A percentile compares a stretch with the other conserved stretches of the same genome.
These are phyloP conservation scores for Penicillium crustosum DNA, from an alignment of 2,329 filamentous ascomycete genomes.

Conservation along the genomic window DNA sequence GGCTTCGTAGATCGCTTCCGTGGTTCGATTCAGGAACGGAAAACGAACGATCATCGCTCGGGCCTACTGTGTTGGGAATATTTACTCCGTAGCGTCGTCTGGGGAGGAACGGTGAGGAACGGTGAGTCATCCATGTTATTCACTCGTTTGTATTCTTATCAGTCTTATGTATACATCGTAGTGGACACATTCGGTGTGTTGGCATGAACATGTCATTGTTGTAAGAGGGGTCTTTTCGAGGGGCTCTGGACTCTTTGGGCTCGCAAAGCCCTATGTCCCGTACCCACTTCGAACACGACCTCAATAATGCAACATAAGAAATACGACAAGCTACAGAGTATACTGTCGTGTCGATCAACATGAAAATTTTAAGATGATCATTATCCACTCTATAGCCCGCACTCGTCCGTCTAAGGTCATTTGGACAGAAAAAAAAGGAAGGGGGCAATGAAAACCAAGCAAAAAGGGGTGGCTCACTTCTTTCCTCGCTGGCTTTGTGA, in stretches of 20 bases:
- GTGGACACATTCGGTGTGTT: background rate
- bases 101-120: conserved; percentile 14
- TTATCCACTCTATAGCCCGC: background rate
- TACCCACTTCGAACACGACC: background rate
- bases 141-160: background rate
- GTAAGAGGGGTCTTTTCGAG: background rate
- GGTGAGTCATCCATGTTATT: conserved; percentile 8
- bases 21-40: conserved; percentile 8
- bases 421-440: background rate
- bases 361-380: background rate
- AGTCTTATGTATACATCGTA: background rate
- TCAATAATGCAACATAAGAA: background rate
- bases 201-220: background rate
- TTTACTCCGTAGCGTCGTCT: background rate
- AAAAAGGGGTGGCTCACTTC: background rate
- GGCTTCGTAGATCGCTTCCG: background rate
- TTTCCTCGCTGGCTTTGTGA: too few relatives aligned
- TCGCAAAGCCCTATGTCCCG: background rate
- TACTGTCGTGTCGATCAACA: background rate
- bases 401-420: background rate
- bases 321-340: background rate
- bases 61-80: conserved; percentile 10
- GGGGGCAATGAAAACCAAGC: background rate
- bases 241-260: background rate
- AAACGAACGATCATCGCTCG: conserved; percentile 11